Evolutionary conservation across 805 yeast species (phyloP), one percentile per base, ranked within the genome.

Genomic region (Barnettozyma sp.): DNA sequence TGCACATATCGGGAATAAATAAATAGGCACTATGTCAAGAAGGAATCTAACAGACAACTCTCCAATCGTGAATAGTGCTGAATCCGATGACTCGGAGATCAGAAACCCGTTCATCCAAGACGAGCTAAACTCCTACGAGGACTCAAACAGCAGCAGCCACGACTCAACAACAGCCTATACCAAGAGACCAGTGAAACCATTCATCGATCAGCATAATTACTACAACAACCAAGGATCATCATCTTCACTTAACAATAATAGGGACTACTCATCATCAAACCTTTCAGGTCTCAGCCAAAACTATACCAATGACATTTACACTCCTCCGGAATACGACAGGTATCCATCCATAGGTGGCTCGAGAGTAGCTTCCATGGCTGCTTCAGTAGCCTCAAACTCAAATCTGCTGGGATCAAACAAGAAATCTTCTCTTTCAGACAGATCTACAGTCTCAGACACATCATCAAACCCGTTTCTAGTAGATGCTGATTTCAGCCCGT

Each of bases 401-500:
- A 49, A 52, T 23, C 32, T 47, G 5, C 27, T 42, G 22, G 30
- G 40, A 4, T 47, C 40, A 40, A 42, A 43, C 37, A 30, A 35
- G 10, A 16, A 25, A 28, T 44, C 49, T n/a, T 12, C 41, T 16
- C 19, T 23, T 4, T 46, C 48, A 4, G 42, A 43, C 18, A 36
- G 26, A 15, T 39, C 47, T 4, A 38, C 45, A 13, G 41, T 30
- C 28, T 47, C 54, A 5, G 58, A 45, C 19, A 32, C 36, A 4
- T 50, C 59, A 3, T 52, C 61, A 17, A 49, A 65, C 38, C 73
- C 73, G 11, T 68, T 68, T 45, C 41, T 69, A 32, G 67, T 65
- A 26, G 78, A 70, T 50, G 71, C 78, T 16, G 92, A 82, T 51
- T 78, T 78, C 46, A 76, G 83, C 32, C 98, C 97, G 3, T 90